Percentiles rank a stretch among this genome's conserved stretches.
Evolutionary conservation across 768 basidiomycete genomes (phyloP).

Genomic region (Kwoniella sp.): DNA sequence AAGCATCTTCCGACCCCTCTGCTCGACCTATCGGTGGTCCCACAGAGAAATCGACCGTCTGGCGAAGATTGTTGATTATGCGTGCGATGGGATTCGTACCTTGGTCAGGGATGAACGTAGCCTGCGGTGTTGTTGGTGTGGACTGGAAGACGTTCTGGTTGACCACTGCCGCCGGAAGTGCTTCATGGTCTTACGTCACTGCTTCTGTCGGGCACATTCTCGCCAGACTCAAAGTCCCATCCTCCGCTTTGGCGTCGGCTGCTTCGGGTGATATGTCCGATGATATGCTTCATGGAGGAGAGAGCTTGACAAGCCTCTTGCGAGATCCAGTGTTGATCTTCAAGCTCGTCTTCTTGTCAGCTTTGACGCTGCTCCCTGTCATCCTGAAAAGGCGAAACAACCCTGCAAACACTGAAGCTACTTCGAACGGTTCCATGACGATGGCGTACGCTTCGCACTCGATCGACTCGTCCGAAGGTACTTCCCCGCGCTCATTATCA

Average conservation of each 20-base stretch:
- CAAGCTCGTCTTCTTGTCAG: slow-evolving; percentile 79
- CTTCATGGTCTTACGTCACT: slow-evolving; percentile 55
- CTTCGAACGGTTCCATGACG: background rate
- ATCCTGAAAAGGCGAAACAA: slow-evolving; percentile 59
- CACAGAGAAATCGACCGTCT: slow-evolving; percentile 56
- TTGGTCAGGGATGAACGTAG: slow-evolving; percentile 96
- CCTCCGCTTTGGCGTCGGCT: slow-evolving; percentile 5
- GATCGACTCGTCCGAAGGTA: slow-evolving; percentile 6
- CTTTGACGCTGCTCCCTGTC: slow-evolving; percentile 83
- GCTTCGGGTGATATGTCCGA: slow-evolving; percentile 1
- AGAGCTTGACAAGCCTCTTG: slow-evolving; percentile 82
- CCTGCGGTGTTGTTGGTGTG: slow-evolving; percentile 88
- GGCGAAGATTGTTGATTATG: slow-evolving; percentile 84
- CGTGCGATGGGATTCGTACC: slow-evolving; percentile 90
- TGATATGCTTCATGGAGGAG: slow-evolving; percentile 43
- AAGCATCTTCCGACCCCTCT: slow-evolving; percentile 28
- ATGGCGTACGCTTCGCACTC: background rate
- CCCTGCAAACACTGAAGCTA: background rate
- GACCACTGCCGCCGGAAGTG: slow-evolving; percentile 56
- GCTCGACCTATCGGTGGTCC: slow-evolving; percentile 26
- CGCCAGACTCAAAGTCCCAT: slow-evolving; percentile 38
- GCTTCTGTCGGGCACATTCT: slow-evolving; percentile 50
- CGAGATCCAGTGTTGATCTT: slow-evolving; percentile 77
- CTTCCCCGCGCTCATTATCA: slow-evolving; percentile 6
- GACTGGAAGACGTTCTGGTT: slow-evolving; percentile 54